These are phyloP conservation scores for Syncephalastrum monosporum DNA, from an alignment of 371 early-diverging fungal species.

Conservation along the genomic window DNA sequence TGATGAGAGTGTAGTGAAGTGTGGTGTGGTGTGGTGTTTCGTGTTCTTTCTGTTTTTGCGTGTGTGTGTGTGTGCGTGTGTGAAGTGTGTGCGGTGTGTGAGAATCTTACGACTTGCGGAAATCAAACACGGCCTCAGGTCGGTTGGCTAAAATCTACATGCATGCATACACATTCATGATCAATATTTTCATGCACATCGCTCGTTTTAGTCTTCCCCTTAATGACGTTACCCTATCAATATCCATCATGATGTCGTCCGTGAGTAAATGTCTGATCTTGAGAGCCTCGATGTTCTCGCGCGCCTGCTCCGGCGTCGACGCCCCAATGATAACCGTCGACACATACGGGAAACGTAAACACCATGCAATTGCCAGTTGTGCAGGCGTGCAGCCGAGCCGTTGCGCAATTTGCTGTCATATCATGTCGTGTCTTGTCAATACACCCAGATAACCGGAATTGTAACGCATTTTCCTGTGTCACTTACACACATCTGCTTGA, in stretches of 20 bases:
- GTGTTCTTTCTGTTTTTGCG: neutral
- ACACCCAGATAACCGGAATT: neutral
- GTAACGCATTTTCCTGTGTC: neutral
- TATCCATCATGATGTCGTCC: conserved; percentile 62
- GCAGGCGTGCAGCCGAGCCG: conserved; percentile 67
- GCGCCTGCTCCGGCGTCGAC: conserved; percentile 68
- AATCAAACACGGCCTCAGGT: conserved; percentile 66
- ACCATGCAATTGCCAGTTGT: conserved; percentile 85
- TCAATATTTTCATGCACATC: neutral
- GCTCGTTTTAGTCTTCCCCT: neutral
- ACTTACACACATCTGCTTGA: conserved; percentile 51
- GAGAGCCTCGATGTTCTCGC: conserved; percentile 72
- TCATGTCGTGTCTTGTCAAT: no score
- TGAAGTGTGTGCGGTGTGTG: neutral
- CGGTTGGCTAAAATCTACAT: conserved; percentile 66
- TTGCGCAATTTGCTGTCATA: conserved; percentile 58
- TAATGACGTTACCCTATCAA: conserved; percentile 45
- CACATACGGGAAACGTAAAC: conserved; percentile 61
- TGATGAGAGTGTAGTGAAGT: neutral
- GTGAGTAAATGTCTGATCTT: conserved; percentile 62
- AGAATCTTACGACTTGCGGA: conserved; percentile 49
- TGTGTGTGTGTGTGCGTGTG: neutral
- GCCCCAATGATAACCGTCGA: conserved; percentile 73
- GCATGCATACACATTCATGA: conserved; percentile 1
- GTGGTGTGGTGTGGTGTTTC: neutral